Base-by-base conservation (phyloP, 2,329 filamentous ascomycete genomes). In the Calonectria honghensis region DNA sequence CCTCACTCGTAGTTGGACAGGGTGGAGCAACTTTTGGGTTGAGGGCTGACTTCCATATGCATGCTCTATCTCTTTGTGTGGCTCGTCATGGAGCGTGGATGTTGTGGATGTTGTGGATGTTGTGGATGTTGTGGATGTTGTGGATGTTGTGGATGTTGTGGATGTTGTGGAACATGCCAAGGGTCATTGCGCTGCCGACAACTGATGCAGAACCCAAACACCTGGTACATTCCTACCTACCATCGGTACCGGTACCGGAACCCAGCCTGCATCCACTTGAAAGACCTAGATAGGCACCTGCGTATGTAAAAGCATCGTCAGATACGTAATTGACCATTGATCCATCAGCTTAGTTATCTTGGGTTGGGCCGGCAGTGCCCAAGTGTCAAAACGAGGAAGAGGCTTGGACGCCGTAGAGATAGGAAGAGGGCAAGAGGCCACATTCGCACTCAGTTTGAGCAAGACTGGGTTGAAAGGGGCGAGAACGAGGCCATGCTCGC, bases 181-280 rank as follows among this genome's bases (percentile, higher is more conserved):
- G 35, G 35, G 57, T 61, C 57, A 37, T 61, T 61, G 32, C 32
- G 35, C 37, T 13, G 35, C 57, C 24, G 5, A 24, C 24, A 41
- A 37, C 57, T 18, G 35, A 39, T 54, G 29, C 57, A 63, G 24
- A 41, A 63, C n/a, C 57, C 57, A 63, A n/a, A 24, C 32, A 29
- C 57, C 35, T 18, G 35, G 57, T 39, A 41, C 41, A 45, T 45
- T 1, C 41, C 41, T 41, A 16, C 39, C 39, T 20, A n/a, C 18
- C 31, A 13, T 48, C n/a, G 35, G n/a, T 41, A 41, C 39, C 57
- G 16, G 35, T 24, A 37, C 52, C 31, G 52, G 35, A 63, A 63
- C 57, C 57, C 57, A 63, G 37, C 57, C 39, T 41, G 35, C 57
- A 41, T 41, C 37, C 52, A 57, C 52, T n/a, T 35, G 37, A 29